Conservation (phyloP, 2,329 filamentous ascomycete species). For the Fusarium globosum region DNA sequence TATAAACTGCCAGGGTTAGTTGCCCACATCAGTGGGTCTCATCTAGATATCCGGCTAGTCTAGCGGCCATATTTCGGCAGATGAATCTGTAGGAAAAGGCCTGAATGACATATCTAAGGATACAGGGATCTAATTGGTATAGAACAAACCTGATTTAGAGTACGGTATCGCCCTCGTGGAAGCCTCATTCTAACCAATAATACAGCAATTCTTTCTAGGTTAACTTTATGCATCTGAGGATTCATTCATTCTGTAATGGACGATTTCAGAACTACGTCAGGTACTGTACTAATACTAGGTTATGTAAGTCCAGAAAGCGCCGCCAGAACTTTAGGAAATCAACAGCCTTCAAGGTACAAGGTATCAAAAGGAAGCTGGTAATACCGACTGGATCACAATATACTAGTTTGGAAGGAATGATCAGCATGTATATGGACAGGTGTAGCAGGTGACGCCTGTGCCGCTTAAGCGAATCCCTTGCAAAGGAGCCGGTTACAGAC, state of each 20-base stretch:
- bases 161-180: too few species aligned
- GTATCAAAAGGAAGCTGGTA: too few species aligned
- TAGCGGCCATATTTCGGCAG: too few species aligned
- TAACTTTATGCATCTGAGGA: too few species aligned
- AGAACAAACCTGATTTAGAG: too few species aligned
- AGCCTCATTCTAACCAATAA: too few species aligned
- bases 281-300: background rate
- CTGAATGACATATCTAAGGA: too few species aligned
- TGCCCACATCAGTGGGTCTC: background rate
- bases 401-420: background rate
- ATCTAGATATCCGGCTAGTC: background rate
- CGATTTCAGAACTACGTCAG: too few species aligned
- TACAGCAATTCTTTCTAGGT: fast-evolving
- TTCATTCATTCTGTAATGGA: too few species aligned
- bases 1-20: background rate
- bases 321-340: background rate
- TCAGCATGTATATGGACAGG: background rate
- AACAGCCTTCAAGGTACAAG: too few species aligned
- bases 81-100: too few species aligned
- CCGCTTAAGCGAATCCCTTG: background rate
- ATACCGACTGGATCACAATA: background rate
- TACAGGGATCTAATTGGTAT: too few species aligned
- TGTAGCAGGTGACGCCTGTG: background rate
- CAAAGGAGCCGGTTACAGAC: background rate
- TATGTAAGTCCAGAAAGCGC: fast-evolving